phyloP scores from a whole-genome alignment of 148 eudicot genomes.

The Chenopodium suecicum region DNA sequence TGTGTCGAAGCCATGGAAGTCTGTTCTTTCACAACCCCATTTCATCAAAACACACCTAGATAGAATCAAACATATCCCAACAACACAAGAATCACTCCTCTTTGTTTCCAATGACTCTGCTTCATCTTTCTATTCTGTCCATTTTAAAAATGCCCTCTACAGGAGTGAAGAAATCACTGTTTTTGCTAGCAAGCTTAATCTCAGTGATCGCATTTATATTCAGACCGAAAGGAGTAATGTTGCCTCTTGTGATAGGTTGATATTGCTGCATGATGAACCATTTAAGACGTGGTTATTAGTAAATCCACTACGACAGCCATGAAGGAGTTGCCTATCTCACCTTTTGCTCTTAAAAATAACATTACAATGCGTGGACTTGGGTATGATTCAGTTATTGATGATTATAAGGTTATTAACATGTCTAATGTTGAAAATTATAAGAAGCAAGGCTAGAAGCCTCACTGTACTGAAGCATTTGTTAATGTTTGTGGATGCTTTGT shows the following conservation, averaged over 20 bases:
- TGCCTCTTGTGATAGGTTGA: constrained; percentile 23
- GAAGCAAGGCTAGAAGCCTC: neutral
- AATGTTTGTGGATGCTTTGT: no score
- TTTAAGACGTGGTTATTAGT: neutral
- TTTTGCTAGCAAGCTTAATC: neutral
- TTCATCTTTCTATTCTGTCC: neutral
- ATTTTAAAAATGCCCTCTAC: neutral
- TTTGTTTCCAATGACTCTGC: neutral
- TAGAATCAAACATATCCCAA: neutral
- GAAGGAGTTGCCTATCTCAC: neutral
- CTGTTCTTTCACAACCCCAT: constrained; percentile 17
- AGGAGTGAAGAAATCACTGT: neutral
- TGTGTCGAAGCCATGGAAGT: constrained; percentile 23
- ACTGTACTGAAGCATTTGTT: no score
- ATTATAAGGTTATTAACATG: constrained; percentile 9
- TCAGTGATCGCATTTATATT: neutral
- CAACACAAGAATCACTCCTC: neutral
- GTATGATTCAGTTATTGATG: constrained; percentile 20
- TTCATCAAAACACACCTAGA: constrained; percentile 30
- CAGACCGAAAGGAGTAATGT: neutral
- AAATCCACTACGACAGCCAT: constrained; percentile 17
- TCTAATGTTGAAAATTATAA: neutral
- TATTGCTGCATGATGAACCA: neutral
- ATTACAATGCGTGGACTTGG: constrained; percentile 17
- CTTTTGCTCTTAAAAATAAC: neutral